These are phyloP conservation scores for Podila epicladia DNA, from an alignment of 192 early-diverging fungal genomes.

Conservation along the genomic window DNA sequence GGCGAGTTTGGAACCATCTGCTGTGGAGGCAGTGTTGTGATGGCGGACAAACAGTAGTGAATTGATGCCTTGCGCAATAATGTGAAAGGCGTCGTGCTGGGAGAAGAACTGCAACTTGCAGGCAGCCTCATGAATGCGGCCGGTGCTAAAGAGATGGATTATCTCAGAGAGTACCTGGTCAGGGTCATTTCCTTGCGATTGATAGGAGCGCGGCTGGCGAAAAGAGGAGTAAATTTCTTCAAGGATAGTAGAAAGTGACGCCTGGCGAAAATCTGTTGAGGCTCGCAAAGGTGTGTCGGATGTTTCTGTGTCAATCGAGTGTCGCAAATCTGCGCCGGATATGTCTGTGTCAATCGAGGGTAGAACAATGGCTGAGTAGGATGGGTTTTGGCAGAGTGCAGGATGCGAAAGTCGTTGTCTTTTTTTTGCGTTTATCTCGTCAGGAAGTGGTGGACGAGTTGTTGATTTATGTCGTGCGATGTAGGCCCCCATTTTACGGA, in stretches of 20 bases:
- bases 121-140: not conserved
- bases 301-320: not conserved
- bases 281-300: not conserved
- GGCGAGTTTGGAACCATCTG: not conserved
- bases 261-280: not conserved
- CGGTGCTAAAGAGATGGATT: not conserved
- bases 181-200: not conserved
- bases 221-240: not conserved
- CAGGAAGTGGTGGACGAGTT: not conserved
- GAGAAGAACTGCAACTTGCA: not conserved
- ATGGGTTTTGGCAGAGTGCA: not conserved
- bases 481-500: not conserved
- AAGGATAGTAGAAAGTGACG: not conserved
- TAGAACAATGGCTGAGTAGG: not conserved
- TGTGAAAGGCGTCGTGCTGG: not conserved
- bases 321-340: not conserved
- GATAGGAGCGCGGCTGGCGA: not conserved
- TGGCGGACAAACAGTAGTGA: not conserved
- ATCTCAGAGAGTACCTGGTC: not conserved
- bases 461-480: not conserved
- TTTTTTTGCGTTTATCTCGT: not conserved
- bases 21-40: not conserved
- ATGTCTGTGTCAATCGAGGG: not conserved
- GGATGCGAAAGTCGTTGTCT: not conserved
- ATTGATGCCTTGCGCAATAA: not conserved